A percentile compares a stretch with the other conserved stretches of the same genome.
Conservation (phyloP, 2,329 filamentous ascomycete species). For the Rhynchosporium agropyri region DNA sequence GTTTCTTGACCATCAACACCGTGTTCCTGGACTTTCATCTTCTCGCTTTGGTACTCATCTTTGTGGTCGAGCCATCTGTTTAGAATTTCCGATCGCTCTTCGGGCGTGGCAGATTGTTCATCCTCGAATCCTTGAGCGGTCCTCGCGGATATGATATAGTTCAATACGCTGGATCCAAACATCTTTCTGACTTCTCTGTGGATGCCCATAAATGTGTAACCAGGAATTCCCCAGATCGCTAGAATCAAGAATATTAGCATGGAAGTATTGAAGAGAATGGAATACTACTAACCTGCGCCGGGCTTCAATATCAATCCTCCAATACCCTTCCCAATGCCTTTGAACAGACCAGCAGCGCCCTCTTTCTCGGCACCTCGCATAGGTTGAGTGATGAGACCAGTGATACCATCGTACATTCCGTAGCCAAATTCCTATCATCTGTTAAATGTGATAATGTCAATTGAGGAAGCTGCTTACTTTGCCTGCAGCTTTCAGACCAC, state of each 20-base stretch:
- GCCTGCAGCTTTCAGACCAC: constrained; percentile 62
- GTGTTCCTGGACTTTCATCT: constrained; percentile 42
- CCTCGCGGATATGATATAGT: constrained; percentile 78
- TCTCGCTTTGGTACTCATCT: constrained; percentile 44
- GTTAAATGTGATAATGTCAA: constrained; percentile 35
- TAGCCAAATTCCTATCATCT: constrained; percentile 57
- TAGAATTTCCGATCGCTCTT: constrained; percentile 67
- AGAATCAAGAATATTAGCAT: constrained; percentile 19
- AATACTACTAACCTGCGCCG: constrained; percentile 62
- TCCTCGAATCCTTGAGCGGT: constrained; percentile 76
- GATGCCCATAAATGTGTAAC: constrained; percentile 81
- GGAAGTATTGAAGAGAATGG: background rate
- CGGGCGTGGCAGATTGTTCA: constrained; percentile 52
- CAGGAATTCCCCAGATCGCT: constrained; percentile 72
- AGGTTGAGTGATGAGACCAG: constrained; percentile 63
- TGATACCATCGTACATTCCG: constrained; percentile 65
- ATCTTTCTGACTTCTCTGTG: constrained; percentile 75
- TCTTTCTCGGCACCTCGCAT: constrained; percentile 63
- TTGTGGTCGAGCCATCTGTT: constrained; percentile 51
- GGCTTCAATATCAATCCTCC: constrained; percentile 82
- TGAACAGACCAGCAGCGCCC: constrained; percentile 68
- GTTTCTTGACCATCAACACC: constrained; percentile 37
- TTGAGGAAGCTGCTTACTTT: constrained; percentile 12
- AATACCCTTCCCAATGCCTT: constrained; percentile 81
- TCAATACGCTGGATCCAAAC: constrained; percentile 71